phyloP scores from a whole-genome alignment of 768 basidiomycete species.

The Thelephora aurantiotincta region DNA sequence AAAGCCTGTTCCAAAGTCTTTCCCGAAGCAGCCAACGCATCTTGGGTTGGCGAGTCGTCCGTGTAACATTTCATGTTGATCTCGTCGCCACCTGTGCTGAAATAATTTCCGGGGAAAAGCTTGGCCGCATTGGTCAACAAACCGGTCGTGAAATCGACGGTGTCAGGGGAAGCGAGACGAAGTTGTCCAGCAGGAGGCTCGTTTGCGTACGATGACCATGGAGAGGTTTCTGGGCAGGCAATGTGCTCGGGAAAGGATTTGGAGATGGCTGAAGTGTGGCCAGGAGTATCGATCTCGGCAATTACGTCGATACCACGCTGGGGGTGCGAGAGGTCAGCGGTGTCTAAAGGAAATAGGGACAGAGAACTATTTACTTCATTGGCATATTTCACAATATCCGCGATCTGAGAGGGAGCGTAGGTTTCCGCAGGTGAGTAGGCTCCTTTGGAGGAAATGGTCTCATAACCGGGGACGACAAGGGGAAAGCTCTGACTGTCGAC shows the following conservation, averaged over 20 bases:
- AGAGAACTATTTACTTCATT: constrained; percentile 20
- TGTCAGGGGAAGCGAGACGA: constrained; percentile 21
- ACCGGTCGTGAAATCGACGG: constrained; percentile 19
- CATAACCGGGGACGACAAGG: constrained; percentile 22
- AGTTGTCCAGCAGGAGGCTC: constrained; percentile 39
- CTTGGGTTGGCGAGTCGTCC: constrained; percentile 21
- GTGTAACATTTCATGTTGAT: constrained; percentile 27
- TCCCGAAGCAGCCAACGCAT: constrained; percentile 16
- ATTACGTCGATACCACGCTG: constrained; percentile 38
- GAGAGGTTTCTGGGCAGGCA: constrained; percentile 23
- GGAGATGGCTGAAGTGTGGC: constrained; percentile 30
- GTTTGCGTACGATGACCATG: constrained; percentile 23
- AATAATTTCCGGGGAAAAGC: constrained; percentile 19
- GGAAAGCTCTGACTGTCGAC: constrained; percentile 40
- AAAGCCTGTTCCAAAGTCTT: constrained; percentile 28
- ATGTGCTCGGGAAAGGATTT: constrained; percentile 29
- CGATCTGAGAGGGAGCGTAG: constrained; percentile 24
- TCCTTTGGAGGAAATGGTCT: constrained; percentile 28
- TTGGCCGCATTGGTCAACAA: constrained; percentile 19
- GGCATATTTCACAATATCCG: constrained; percentile 28
- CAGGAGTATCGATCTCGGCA: constrained; percentile 36
- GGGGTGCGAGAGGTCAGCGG: neutral
- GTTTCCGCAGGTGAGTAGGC: constrained; percentile 22
- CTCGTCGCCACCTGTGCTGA: constrained; percentile 37
- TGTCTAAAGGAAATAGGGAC: neutral